phyloP scores from a whole-genome alignment of 257 asterid species.

The Galeopsis tetrahit region DNA sequence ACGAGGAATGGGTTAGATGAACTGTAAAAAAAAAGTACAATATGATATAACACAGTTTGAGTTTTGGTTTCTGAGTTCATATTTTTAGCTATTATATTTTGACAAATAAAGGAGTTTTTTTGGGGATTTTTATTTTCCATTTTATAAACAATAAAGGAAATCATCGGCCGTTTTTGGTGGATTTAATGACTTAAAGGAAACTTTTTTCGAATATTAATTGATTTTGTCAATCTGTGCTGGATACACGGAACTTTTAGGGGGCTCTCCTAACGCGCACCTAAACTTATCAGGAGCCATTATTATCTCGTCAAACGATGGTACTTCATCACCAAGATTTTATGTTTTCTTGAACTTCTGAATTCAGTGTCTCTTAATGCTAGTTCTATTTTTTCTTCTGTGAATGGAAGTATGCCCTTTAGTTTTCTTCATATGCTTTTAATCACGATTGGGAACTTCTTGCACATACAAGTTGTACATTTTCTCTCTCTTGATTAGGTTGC shows the following conservation, averaged over 20 bases:
- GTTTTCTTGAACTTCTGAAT: constrained; percentile 11
- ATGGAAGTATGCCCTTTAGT: constrained; percentile 20
- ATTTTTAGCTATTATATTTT: not conserved
- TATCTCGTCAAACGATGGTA: constrained; percentile 9
- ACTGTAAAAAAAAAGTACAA: not conserved
- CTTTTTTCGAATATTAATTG: constrained; percentile 15
- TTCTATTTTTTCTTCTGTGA: constrained; percentile 7
- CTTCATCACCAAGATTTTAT: constrained; percentile 13
- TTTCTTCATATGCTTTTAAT: not conserved
- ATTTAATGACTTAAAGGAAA: not conserved
- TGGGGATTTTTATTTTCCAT: not conserved
- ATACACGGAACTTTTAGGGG: not conserved
- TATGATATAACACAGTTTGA: not conserved
- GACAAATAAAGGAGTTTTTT: not conserved
- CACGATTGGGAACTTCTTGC: constrained; percentile 4
- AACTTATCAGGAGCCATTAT: constrained; percentile 6
- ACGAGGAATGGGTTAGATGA: not conserved
- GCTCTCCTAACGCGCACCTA: constrained; percentile 16
- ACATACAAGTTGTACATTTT: not conserved
- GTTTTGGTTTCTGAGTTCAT: not conserved
- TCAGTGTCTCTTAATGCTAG: constrained; percentile 14
- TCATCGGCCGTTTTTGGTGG: no score
- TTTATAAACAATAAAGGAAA: no score
- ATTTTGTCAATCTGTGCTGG: constrained; percentile 29
- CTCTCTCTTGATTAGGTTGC: constrained; percentile 23